Conservation (phyloP, 148 eudicot species). For the Mesembryanthemum crystallinum region DNA sequence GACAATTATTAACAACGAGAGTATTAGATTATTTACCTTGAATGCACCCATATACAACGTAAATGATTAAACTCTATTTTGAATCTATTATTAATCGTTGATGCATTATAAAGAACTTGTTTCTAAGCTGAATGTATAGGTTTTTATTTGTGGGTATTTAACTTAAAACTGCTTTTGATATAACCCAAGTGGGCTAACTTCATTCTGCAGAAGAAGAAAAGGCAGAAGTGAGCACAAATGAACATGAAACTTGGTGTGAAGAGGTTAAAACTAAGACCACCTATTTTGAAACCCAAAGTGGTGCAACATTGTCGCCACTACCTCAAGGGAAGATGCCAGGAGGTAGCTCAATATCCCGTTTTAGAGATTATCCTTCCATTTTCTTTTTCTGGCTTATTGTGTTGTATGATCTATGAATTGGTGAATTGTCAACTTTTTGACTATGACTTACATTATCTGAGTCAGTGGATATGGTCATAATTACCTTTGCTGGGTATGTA, state of each 20-base stretch:
- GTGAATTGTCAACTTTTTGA: background rate
- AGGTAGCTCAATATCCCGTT: conserved; percentile 45
- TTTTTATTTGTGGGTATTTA: background rate
- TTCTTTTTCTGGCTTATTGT: background rate
- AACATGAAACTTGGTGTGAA: conserved; percentile 76
- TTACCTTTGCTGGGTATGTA: background rate
- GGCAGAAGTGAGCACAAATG: conserved; percentile 73
- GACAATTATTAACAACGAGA: background rate
- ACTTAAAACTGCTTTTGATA: background rate
- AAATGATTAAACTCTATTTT: background rate
- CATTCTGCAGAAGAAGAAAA: conserved; percentile 55
- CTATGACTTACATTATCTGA: background rate
- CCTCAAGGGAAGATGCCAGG: conserved; percentile 81
- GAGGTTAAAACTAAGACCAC: conserved; percentile 69
- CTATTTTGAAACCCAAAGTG: conserved; percentile 58
- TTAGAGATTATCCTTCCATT: conserved; percentile 10
- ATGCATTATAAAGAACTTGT: background rate
- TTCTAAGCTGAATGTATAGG: background rate
- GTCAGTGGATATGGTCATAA: background rate
- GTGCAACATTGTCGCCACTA: conserved; percentile 76
- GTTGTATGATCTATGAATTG: background rate
- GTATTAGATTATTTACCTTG: background rate
- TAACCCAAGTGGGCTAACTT: conserved; percentile 17
- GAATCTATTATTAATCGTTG: background rate
- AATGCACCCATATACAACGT: background rate